phyloP scores from a whole-genome alignment of 139 green algal species.

The Trebouxia sp. region DNA sequence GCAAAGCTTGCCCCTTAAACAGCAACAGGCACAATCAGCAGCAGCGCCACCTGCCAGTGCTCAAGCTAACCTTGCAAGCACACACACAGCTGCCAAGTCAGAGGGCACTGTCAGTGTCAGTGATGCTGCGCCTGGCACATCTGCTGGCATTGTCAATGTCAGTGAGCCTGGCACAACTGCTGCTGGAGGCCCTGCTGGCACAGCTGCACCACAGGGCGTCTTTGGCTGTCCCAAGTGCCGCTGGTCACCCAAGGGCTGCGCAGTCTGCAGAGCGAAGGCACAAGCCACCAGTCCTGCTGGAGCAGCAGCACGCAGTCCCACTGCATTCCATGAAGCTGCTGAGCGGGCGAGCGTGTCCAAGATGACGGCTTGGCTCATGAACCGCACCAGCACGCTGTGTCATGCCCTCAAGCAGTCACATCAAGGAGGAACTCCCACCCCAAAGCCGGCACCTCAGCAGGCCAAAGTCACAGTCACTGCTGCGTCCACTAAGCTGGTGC shows the following conservation, averaged over 20 bases:
- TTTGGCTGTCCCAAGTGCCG: neutral
- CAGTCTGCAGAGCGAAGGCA: neutral
- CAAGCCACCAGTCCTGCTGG: neutral
- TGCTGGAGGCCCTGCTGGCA: neutral
- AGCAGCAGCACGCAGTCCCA: neutral
- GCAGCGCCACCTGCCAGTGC: neutral
- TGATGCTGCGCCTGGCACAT: neutral
- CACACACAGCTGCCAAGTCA: neutral
- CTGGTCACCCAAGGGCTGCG: neutral
- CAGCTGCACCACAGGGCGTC: neutral
- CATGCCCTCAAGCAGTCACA: neutral
- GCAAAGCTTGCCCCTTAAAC: neutral
- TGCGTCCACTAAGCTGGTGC: neutral
- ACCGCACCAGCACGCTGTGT: neutral
- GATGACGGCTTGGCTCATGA: neutral
- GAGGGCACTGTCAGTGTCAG: neutral
- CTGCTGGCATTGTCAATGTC: neutral
- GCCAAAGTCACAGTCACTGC: neutral
- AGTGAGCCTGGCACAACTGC: neutral
- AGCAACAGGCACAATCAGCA: too few species aligned
- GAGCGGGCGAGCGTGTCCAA: neutral
- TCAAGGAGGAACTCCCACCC: neutral
- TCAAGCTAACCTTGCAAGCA: neutral
- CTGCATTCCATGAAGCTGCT: neutral
- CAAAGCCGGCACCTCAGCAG: neutral